Conservation (phyloP, 2,329 filamentous ascomycete genomes). For the Cadophora malorum region DNA sequence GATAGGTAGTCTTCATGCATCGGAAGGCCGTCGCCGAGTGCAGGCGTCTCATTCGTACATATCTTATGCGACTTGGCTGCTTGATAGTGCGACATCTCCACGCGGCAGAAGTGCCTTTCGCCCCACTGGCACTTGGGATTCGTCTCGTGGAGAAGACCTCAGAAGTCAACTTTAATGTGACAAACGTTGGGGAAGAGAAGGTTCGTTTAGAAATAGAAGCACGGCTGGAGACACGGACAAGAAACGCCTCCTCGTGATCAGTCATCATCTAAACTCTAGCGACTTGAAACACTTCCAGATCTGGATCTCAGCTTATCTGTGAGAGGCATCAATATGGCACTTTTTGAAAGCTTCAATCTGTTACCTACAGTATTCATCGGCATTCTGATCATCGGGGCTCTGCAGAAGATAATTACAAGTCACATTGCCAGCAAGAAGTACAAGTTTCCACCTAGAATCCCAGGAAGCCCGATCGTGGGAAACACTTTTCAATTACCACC, state of each 20-base stretch:
- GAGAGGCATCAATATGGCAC: background rate
- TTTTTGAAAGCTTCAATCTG: constrained; percentile 3
- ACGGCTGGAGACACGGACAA: background rate
- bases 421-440: constrained; percentile 28
- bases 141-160: background rate
- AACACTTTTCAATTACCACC: constrained; percentile 38
- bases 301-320: background rate
- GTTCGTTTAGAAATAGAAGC: background rate
- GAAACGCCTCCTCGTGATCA: background rate
- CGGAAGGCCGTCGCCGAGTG: background rate
- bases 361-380: background rate
- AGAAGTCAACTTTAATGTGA: background rate
- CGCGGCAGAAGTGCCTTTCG: background rate
- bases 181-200: background rate
- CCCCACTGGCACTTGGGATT: background rate
- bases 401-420: constrained; percentile 13
- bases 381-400: background rate
- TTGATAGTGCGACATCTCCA: background rate
- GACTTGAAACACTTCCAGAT: background rate
- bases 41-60: background rate
- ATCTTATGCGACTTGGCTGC: background rate
- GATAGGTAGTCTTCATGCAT: background rate
- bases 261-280: background rate
- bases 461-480: constrained; percentile 35
- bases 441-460: constrained; percentile 35